These are phyloP conservation scores for Candida vaughaniae DNA, from an alignment of 805 yeast species.

Conservation along the genomic window DNA sequence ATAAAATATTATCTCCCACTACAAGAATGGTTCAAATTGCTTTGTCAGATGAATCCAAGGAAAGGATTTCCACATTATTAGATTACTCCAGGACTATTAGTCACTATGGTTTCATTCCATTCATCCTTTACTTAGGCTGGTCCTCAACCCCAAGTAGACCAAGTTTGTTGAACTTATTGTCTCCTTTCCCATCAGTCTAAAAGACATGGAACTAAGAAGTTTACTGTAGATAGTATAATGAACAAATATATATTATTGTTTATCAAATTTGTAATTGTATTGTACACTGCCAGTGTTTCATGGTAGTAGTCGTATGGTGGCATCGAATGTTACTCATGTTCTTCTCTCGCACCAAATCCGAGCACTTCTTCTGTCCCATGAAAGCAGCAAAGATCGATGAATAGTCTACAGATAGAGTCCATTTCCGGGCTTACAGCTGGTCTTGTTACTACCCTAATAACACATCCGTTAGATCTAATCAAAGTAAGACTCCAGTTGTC, in stretches of 20 bases:
- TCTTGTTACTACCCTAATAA: conserved; percentile 67
- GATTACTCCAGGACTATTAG: conserved; percentile 83
- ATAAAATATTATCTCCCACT: not conserved
- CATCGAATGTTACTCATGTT: not conserved
- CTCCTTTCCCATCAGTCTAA: conserved; percentile 78
- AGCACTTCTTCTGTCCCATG: too few species aligned
- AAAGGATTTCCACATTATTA: conserved; percentile 80
- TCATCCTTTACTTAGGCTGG: conserved; percentile 81
- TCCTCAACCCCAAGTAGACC: conserved; percentile 80
- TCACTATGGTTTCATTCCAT: conserved; percentile 97
- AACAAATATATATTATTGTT: too few species aligned
- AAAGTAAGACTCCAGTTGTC: conserved; percentile 79
- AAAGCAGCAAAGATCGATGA: too few species aligned
- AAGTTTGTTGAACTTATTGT: conserved; percentile 67
- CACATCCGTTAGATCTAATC: conserved; percentile 88
- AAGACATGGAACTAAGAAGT: too few species aligned
- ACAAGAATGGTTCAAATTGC: conserved; percentile 25
- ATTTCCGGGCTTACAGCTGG: conserved; percentile 83
- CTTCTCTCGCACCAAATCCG: conserved; percentile 1
- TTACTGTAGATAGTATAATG: too few species aligned
- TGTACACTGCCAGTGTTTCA: too few species aligned
- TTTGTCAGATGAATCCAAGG: conserved; percentile 56
- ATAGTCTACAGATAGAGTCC: conserved; percentile 41
- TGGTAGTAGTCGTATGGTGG: too few species aligned
- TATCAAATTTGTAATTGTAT: too few species aligned